phyloP scores from a whole-genome alignment of 768 basidiomycete species.

The Peribolospora baueri region DNA sequence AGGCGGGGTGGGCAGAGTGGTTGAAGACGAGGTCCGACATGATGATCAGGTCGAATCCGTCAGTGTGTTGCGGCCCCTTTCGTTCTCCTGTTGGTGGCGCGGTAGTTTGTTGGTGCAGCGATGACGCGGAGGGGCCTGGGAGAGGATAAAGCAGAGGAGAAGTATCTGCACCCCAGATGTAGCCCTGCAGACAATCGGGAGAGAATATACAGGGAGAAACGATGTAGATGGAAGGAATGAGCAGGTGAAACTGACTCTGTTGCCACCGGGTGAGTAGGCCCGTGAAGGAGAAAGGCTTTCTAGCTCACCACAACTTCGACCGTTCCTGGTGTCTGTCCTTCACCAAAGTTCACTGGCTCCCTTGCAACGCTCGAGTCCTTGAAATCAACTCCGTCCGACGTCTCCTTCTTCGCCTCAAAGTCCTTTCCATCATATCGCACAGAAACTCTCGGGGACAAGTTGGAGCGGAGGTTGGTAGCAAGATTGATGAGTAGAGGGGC shows the following conservation, averaged over 20 bases:
- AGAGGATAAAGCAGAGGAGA: conserved; percentile 23
- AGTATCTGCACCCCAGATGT: conserved; percentile 51
- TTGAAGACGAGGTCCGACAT: conserved; percentile 55
- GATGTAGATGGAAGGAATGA: conserved; percentile 6
- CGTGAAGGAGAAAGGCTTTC: too few relatives aligned
- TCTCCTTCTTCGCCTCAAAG: conserved; percentile 5
- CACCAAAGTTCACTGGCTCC: too few relatives aligned
- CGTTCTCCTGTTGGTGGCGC: background rate
- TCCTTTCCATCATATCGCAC: background rate
- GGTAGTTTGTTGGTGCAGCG: too few relatives aligned
- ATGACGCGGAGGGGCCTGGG: background rate
- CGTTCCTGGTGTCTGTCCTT: too few relatives aligned
- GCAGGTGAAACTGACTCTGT: too few relatives aligned
- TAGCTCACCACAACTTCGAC: too few relatives aligned
- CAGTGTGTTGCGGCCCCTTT: conserved; percentile 3
- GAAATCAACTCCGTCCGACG: conserved; percentile 14
- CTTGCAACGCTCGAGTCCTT: conserved; percentile 11
- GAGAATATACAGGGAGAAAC: background rate
- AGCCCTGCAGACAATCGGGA: conserved; percentile 30
- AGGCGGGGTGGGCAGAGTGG: conserved; percentile 45
- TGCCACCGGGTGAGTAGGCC: too few relatives aligned
- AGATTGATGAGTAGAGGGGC: conserved; percentile 48
- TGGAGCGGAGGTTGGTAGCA: conserved; percentile 36
- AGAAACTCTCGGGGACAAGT: conserved; percentile 21
- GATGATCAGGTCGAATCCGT: conserved; percentile 51